Conservation (phyloP, 2,329 filamentous ascomycete species). For the Daldinia sp. region DNA sequence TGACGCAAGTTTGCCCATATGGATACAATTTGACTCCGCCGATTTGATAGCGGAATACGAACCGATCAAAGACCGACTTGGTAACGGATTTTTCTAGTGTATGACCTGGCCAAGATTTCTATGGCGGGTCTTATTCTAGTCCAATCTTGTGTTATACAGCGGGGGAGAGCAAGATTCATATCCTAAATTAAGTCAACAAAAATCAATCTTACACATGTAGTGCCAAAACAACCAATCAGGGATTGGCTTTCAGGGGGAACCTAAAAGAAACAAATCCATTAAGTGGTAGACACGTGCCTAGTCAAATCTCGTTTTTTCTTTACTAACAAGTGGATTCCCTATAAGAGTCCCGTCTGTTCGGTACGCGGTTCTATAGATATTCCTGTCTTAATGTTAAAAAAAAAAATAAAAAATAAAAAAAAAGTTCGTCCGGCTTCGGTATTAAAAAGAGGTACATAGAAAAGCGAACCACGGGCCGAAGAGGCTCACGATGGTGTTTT, state of each 20-base stretch:
- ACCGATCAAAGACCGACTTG: conserved; percentile 8
- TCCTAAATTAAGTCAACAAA: conserved; percentile 37
- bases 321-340: conserved; percentile 29
- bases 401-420: too few species aligned
- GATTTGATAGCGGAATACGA: conserved; percentile 4
- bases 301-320: conserved; percentile 19
- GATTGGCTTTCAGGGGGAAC: conserved; percentile 16
- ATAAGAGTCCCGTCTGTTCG: conserved; percentile 34
- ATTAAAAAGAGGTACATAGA: conserved; percentile 1
- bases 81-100: conserved; percentile 8
- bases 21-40: conserved; percentile 6
- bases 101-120: conserved; percentile 8
- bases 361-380: conserved; percentile 31
- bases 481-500: conserved; percentile 35
- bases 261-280: conserved; percentile 30
- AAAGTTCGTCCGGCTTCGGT: conserved; percentile 33
- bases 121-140: conserved; percentile 24
- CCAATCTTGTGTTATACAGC: conserved; percentile 19
- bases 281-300: conserved; percentile 38
- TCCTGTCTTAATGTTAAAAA: conserved; percentile 2
- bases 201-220: conserved; percentile 26
- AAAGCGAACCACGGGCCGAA: conserved; percentile 17
- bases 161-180: conserved; percentile 28
- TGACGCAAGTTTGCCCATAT: conserved; percentile 10
- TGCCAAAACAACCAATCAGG: conserved; percentile 36